Base-by-base conservation (phyloP, 2,329 filamentous ascomycete species). In the Ascochyta clinopodiicola region DNA sequence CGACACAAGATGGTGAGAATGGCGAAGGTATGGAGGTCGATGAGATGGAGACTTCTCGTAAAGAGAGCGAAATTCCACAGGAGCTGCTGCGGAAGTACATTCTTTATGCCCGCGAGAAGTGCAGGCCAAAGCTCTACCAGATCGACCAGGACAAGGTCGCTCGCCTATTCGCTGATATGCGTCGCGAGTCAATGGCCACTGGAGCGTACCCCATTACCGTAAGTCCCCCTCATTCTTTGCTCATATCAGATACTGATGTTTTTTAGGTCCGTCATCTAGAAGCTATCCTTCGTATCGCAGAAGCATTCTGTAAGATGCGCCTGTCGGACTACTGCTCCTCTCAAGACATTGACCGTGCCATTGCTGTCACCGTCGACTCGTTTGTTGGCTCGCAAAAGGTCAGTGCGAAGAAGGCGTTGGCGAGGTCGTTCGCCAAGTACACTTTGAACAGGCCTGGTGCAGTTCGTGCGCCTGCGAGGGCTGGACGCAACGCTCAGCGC, bases 71-170 rank as follows among this genome's bases (percentile, higher is more conserved):
- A 60, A 96, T 99, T 50, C 87, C 92, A 0, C 95, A 99, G 73
- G 91, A 95, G 66, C 81, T 99, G 40, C 80, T 99, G 63, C 84
- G 95, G 62, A 99, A 99, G 78, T 99, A 98, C 76, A 99, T 99
- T 65, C 83, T 98, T 17, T 99, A 97, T 70, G 92, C 95, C 0
- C 85, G 94, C 29, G 92, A 97, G 75, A 90, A 89, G 68, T 96
- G 91, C 76, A 85, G 85, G 49, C 95, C 95, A 8, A 98, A 96
- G 79, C 84, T 99, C 8, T 96, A 97, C 75, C 91, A 98, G 74
- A 96, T 99, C 77, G 95, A 99, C 66, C 91, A 97, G 75, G 95
- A 98, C 79, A 99, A 99, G 81, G 86, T 99, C 29, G 91, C 95
- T 2, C 85, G 94, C 45, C 82, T 99, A 8, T 99, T 98, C 73